Base-by-base conservation (phyloP, 495 filamentous ascomycete genomes). In the Penicillium samsonianum region DNA sequence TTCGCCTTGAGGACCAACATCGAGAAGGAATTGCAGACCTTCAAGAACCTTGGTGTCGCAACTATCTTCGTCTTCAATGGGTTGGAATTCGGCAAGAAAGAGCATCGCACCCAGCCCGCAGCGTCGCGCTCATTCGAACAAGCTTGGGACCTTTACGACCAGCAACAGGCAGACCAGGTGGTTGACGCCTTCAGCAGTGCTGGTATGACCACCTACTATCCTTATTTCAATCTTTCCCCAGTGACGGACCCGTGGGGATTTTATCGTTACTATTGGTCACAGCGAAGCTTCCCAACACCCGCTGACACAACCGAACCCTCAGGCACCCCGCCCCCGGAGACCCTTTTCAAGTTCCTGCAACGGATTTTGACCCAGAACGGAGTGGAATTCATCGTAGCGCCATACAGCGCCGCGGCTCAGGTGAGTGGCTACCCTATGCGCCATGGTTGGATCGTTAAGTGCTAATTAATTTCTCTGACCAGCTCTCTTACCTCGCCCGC, bases 21-120 rank as follows among this genome's bases (percentile, higher is more conserved):
- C 53, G 82, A 90, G 65, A 78, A 79, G 33, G 90, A 96, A 55
- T 75, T 99, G 5, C 79, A 60, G 73, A 77, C 62, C 82, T 92
- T 83, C 76, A 84, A 69, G 71, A 80, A 40, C 71, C 82, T 74
- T 69, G 79, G 51, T 23, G 87, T 91, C 43, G 82, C 71, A 28
- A 90, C 86, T 33, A 68, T 92, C 46, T 98, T 98, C 65, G 83
- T 98, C 47, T 98, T 99, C 74, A 87, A 90, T 70, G 95, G 95
- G 31, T 80, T 96, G 52, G 82, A 90, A 14, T 82, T 89, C 58
- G 84, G 83, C 44, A 89, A 86, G 57, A 84, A 87, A 58, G 87
- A 92, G 58, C 82, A 81, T 31, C 78, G 74, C 53, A 79, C 71
- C 48, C 80, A 84, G 60, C 65, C 73, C 38, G 69, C 72, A 25